These are phyloP conservation scores for Asterophora lycoperdoides DNA, from an alignment of 768 basidiomycete genomes.

Conservation along the genomic window DNA sequence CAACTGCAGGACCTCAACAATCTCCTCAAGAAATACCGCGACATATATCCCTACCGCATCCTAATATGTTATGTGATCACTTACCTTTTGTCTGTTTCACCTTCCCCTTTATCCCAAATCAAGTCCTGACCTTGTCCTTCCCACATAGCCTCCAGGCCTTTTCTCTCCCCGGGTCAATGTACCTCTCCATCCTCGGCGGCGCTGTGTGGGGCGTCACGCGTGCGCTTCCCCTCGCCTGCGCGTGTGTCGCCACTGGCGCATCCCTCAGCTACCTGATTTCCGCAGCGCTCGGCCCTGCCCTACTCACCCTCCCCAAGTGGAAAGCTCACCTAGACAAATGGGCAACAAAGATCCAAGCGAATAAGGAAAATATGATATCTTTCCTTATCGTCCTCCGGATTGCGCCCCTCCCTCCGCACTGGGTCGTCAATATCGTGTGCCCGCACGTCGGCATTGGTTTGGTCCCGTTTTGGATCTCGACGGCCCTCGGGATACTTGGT, in stretches of 20 bases:
- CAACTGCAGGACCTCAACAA: conserved; percentile 83
- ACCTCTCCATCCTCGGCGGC: conserved; percentile 92
- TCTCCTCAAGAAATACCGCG: conserved; percentile 88
- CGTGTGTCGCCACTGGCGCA: conserved; percentile 88
- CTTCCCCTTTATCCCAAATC: not conserved
- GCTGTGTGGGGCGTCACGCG: conserved; percentile 90
- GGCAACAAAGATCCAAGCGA: conserved; percentile 71
- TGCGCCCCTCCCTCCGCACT: conserved; percentile 91
- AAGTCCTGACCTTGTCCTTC: too few species aligned
- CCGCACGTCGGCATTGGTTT: conserved; percentile 89
- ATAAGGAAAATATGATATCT: conserved; percentile 81
- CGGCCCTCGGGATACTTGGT: conserved; percentile 87
- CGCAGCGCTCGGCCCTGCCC: conserved; percentile 86
- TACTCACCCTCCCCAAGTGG: conserved; percentile 84
- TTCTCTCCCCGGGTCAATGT: conserved; percentile 96
- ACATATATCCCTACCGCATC: conserved; percentile 82
- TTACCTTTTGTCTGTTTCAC: conserved; percentile 79
- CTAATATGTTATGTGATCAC: conserved; percentile 83
- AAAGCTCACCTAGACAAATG: conserved; percentile 78
- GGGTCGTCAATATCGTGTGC: conserved; percentile 91
- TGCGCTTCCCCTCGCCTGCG: conserved; percentile 86
- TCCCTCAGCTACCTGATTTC: conserved; percentile 91
- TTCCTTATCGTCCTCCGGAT: conserved; percentile 95
- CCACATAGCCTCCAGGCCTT: conserved; percentile 83
- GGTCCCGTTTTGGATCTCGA: conserved; percentile 84